These are phyloP conservation scores for Elaeis guineensis DNA, from an alignment of 176 grass and related monocot species.

Conservation along the genomic window DNA sequence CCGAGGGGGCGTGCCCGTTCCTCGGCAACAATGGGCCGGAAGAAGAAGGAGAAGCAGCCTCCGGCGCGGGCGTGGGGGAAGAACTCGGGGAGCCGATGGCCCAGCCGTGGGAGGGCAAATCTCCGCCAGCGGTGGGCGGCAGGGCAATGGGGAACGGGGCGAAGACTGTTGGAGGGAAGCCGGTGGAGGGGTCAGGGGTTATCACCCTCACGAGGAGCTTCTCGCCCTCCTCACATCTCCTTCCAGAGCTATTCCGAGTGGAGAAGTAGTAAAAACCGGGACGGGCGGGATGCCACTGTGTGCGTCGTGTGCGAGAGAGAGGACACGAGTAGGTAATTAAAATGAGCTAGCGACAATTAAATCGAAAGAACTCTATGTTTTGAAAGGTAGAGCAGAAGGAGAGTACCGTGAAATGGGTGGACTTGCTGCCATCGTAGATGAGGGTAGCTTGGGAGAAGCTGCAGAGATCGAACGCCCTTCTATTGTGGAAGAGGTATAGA, in stretches of 20 bases:
- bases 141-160: constrained; percentile 3
- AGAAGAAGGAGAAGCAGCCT: neutral
- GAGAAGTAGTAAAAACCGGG: neutral
- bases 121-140: constrained; percentile 8
- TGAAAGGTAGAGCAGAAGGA: neutral
- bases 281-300: neutral
- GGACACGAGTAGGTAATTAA: neutral
- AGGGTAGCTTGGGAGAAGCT: neutral
- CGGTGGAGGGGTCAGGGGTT: constrained; percentile 33
- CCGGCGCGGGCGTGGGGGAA: neutral
- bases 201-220: constrained; percentile 33
- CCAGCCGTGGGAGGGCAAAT: constrained; percentile 46
- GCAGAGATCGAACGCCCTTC: constrained; percentile 14
- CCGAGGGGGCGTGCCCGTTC: constrained; percentile 8
- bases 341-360: neutral
- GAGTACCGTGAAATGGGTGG: constrained; percentile 3
- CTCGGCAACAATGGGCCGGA: constrained; percentile 13
- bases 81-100: constrained; percentile 1
- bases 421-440: neutral
- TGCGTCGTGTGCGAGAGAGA: too few species aligned
- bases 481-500: constrained; percentile 4
- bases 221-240: constrained; percentile 28
- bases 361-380: too few species aligned
- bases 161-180: neutral
- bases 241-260: too few species aligned